These are phyloP conservation scores for Pleodorina starrii DNA, from an alignment of 139 green algal genomes.

Conservation along the genomic window DNA sequence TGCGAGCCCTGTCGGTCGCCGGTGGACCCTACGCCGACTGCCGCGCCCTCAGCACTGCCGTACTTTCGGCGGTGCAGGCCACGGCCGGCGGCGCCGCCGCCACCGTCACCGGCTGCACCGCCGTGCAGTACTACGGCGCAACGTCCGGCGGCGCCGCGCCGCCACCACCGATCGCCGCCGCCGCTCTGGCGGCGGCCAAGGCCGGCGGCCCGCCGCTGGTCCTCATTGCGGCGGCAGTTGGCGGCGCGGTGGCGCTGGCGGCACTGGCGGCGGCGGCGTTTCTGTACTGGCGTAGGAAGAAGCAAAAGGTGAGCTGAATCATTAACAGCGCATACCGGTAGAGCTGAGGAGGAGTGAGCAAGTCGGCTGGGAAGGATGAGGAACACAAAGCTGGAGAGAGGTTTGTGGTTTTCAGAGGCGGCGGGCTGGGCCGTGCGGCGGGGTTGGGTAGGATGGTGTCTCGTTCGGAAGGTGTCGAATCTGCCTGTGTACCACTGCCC, in stretches of 20 bases:
- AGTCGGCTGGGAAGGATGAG: too few relatives aligned
- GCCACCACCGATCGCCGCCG: background rate
- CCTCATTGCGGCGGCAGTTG: background rate
- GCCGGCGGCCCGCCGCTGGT: background rate
- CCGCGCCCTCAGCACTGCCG: background rate
- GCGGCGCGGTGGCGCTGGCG: constrained; percentile 9
- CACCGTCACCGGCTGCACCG: background rate
- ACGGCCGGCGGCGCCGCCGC: background rate
- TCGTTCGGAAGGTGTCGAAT: too few relatives aligned
- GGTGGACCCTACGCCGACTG: background rate
- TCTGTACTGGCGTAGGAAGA: background rate
- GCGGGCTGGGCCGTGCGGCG: too few relatives aligned
- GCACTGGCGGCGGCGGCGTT: constrained; percentile 1
- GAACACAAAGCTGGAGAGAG: too few relatives aligned
- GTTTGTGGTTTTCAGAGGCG: too few relatives aligned
- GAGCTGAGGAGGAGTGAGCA: too few relatives aligned
- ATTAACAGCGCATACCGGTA: too few relatives aligned
- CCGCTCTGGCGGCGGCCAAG: background rate
- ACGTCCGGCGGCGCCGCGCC: background rate
- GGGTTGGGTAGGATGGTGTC: too few relatives aligned
- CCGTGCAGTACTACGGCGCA: background rate
- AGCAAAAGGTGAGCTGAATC: background rate
- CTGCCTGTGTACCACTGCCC: too few relatives aligned
- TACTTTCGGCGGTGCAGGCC: background rate
- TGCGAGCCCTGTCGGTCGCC: background rate